These are phyloP conservation scores for Zostera marina DNA, from an alignment of 116 monocot genomes.

Conservation along the genomic window DNA sequence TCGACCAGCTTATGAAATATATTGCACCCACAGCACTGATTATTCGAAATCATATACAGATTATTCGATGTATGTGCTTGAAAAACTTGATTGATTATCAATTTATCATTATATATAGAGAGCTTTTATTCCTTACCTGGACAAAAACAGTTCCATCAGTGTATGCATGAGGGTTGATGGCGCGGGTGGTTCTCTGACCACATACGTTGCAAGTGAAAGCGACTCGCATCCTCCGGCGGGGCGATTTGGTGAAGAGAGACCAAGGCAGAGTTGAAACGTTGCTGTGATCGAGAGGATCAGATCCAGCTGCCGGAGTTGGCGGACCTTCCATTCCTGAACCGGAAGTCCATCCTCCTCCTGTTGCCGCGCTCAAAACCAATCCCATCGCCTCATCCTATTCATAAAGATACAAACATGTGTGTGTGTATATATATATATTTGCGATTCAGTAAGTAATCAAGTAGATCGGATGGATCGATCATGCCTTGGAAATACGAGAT, in stretches of 20 bases:
- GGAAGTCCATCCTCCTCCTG: constrained; percentile 82
- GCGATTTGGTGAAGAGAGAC: constrained; percentile 99
- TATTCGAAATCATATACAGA: too few species aligned
- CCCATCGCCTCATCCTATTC: constrained; percentile 78
- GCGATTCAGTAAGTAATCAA: background rate
- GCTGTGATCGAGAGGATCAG: constrained; percentile 10
- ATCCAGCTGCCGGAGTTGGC: constrained; percentile 23
- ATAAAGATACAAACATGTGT: too few species aligned
- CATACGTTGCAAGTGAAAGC: constrained; percentile 96
- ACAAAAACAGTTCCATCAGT: constrained; percentile 97
- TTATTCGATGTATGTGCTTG: too few species aligned
- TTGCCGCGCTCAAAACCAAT: constrained; percentile 62
- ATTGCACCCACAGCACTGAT: constrained; percentile 93
- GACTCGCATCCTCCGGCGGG: constrained; percentile 87
- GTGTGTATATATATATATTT: too few species aligned
- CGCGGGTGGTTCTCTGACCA: constrained; percentile 89
- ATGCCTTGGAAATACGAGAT: constrained; percentile 68
- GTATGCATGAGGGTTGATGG: constrained; percentile 98
- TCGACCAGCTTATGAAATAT: constrained; percentile 98
- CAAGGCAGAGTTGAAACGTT: constrained; percentile 71
- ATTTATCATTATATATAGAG: too few species aligned
- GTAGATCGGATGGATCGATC: too few species aligned
- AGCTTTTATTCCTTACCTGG: too few species aligned
- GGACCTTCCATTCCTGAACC: constrained; percentile 98
- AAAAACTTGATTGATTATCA: too few species aligned